phyloP scores from a whole-genome alignment of 2,329 filamentous ascomycete genomes.

The Colletotrichum spaethianum region DNA sequence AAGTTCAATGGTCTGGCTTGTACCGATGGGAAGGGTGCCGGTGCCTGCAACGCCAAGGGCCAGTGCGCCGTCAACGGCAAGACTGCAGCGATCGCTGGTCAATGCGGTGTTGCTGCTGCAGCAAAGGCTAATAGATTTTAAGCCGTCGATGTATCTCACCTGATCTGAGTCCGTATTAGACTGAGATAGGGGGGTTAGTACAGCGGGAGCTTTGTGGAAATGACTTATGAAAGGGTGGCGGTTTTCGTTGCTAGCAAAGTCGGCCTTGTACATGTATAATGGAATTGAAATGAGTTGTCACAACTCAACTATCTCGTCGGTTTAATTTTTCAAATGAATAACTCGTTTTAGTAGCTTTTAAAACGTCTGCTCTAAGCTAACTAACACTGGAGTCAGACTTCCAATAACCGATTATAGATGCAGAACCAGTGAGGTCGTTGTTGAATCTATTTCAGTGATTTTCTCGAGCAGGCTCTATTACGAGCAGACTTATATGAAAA shows the following conservation, averaged over 20 bases:
- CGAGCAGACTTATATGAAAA: too few relatives aligned
- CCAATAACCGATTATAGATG: background rate
- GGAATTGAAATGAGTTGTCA: background rate
- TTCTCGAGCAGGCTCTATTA: background rate
- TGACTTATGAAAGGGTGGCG: background rate
- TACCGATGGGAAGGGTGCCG: constrained; percentile 35
- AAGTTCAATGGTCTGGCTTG: constrained; percentile 32
- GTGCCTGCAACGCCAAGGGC: constrained; percentile 28
- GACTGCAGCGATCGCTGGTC: constrained; percentile 31
- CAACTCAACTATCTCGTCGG: background rate
- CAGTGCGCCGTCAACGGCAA: constrained; percentile 36
- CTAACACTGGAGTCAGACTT: too few relatives aligned
- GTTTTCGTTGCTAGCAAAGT: background rate
- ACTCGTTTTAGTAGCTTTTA: background rate
- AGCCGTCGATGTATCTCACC: background rate
- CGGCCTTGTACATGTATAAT: background rate
- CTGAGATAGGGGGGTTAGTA: background rate
- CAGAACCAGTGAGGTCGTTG: background rate
- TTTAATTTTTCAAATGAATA: background rate
- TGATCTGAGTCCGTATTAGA: background rate
- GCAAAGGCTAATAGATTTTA: constrained; percentile 23
- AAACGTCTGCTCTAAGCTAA: background rate
- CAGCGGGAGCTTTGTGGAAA: background rate
- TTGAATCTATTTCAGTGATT: too few relatives aligned
- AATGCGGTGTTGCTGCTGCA: constrained; percentile 31